Conservation (phyloP, 139 green algal species). For the Chlorella sp. region DNA sequence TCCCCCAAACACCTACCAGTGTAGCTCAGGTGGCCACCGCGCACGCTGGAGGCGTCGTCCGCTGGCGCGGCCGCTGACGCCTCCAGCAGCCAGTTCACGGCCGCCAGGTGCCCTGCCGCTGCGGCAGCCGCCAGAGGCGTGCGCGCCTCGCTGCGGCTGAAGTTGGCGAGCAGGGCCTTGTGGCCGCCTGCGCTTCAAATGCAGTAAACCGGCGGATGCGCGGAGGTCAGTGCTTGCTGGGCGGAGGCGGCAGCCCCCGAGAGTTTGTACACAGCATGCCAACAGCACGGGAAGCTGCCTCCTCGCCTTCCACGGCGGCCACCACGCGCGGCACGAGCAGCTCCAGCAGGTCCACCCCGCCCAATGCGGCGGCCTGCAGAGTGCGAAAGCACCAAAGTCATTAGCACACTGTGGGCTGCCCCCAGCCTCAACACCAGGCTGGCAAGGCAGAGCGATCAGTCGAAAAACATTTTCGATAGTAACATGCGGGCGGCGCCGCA, state of each 20-base stretch:
- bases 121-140: constrained; percentile 16
- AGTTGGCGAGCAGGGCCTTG: constrained; percentile 2
- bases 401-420: no score
- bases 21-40: no score
- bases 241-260: no score
- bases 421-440: no score
- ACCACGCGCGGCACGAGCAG: constrained; percentile 7
- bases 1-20: no score
- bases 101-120: constrained; percentile 1
- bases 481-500: neutral
- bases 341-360: neutral
- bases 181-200: constrained; percentile 21
- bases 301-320: neutral
- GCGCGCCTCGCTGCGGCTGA: neutral
- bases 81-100: constrained; percentile 13
- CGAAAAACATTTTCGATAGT: no score
- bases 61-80: neutral
- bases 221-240: no score
- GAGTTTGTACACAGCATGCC: no score
- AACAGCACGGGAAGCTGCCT: neutral
- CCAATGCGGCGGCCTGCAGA: no score
- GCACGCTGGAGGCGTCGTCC: neutral
- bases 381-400: no score
- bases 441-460: no score
- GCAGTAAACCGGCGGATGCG: no score